These are phyloP conservation scores for Pseudonitzschia multiseries DNA, from an alignment of 108 stramenopile genomes.

Conservation along the genomic window DNA sequence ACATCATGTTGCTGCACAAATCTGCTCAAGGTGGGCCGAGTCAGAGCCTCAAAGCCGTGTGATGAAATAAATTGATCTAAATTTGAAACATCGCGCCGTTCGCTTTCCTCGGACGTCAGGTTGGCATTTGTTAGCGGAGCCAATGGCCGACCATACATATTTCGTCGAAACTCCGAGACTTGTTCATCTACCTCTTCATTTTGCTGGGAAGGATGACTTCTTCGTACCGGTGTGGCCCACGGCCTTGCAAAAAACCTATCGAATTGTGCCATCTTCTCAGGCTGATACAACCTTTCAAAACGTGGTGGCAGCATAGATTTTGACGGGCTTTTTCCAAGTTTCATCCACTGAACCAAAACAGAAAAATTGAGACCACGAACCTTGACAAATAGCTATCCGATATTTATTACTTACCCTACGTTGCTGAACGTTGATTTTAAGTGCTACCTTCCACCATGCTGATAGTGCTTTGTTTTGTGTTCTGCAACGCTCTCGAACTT, in stretches of 20 bases:
- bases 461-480: slow-evolving; percentile 64
- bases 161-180: slow-evolving; percentile 34
- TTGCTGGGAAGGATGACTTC: slow-evolving; percentile 74
- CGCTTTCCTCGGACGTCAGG: not conserved
- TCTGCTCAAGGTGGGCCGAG: slow-evolving; percentile 22
- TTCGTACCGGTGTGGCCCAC: slow-evolving; percentile 79
- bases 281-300: slow-evolving; percentile 68
- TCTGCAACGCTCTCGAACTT: slow-evolving; percentile 53
- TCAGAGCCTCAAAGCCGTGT: slow-evolving; percentile 34
- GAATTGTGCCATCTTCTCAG: slow-evolving; percentile 62
- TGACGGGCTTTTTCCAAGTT: slow-evolving; percentile 50
- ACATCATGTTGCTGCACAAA: slow-evolving; percentile 30
- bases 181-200: slow-evolving; percentile 43
- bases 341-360: slow-evolving; percentile 58
- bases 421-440: slow-evolving; percentile 72
- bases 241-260: slow-evolving; percentile 72
- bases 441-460: slow-evolving; percentile 74
- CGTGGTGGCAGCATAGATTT: slow-evolving; percentile 63
- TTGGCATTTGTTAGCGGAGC: not conserved
- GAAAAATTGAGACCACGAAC: not conserved
- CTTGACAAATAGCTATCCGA: not conserved
- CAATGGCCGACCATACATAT: slow-evolving; percentile 22
- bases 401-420: slow-evolving; percentile 46
- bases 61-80: slow-evolving; percentile 20
- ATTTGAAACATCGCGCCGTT: slow-evolving; percentile 5